Conservation (phyloP, 148 eudicot genomes). For the Euryodendron excelsum region DNA sequence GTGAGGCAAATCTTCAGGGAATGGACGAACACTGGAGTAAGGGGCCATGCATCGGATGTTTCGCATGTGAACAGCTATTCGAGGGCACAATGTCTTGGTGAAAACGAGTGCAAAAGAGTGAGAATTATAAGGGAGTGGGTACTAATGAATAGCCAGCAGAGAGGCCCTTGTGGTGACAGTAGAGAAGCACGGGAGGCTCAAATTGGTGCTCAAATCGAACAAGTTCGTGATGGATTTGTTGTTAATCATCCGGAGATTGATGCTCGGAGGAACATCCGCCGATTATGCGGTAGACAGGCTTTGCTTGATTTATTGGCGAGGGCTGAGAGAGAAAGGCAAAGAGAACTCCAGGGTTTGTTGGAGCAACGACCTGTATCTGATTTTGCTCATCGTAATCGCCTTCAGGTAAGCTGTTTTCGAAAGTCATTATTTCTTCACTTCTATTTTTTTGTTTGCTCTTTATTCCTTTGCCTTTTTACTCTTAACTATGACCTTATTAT, state of each 20-base stretch:
- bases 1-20: slow-evolving; percentile 65
- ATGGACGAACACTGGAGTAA: slow-evolving; percentile 59
- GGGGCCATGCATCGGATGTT: slow-evolving; percentile 32
- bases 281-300: slow-evolving; percentile 84
- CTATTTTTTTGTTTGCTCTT: neutral
- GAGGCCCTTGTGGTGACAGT: slow-evolving; percentile 32
- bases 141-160: slow-evolving; percentile 46
- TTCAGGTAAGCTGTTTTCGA: slow-evolving; percentile 54
- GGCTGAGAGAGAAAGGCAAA: slow-evolving; percentile 54
- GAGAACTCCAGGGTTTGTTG: slow-evolving; percentile 61
- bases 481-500: slow-evolving; percentile 1
- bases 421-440: neutral
- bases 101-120: slow-evolving; percentile 58
- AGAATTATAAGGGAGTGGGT: slow-evolving; percentile 65
- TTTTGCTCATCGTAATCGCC: slow-evolving; percentile 78
- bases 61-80: slow-evolving; percentile 35
- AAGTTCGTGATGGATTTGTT: slow-evolving; percentile 45
- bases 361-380: slow-evolving; percentile 56
- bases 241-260: slow-evolving; percentile 35
- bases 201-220: slow-evolving; percentile 51
- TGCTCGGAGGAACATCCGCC: slow-evolving; percentile 55
- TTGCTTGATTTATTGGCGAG: slow-evolving; percentile 72
- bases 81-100: slow-evolving; percentile 50
- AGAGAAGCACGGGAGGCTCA: slow-evolving; percentile 52
- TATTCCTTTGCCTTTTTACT: neutral